Conservation (phyloP, 2,329 filamentous ascomycete genomes). For the Cladophialophora yegresii region DNA sequence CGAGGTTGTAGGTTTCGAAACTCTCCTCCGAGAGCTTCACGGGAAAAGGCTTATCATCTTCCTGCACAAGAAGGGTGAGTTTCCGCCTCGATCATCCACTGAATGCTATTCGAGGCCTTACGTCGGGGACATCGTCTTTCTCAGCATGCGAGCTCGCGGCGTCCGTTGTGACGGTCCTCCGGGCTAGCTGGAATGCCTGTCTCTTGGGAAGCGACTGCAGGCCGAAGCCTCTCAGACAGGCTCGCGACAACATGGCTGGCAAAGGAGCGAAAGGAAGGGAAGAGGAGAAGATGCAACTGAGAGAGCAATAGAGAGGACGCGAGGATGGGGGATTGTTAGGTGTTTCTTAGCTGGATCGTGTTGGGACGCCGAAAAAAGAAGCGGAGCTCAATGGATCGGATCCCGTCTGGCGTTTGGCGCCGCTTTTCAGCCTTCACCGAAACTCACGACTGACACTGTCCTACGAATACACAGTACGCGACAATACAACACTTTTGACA, state of each 20-base stretch:
- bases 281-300: slow-evolving; percentile 13
- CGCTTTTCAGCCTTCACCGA: background rate
- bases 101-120: slow-evolving; percentile 44
- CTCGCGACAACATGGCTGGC: slow-evolving; percentile 34
- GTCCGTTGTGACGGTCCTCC: slow-evolving; percentile 88
- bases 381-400: slow-evolving; percentile 9
- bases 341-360: slow-evolving; percentile 17
- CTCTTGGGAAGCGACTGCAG: slow-evolving; percentile 43
- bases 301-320: slow-evolving; percentile 8
- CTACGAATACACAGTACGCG: background rate
- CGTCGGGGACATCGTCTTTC: slow-evolving; percentile 69
- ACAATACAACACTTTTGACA: background rate
- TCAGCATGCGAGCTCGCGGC: slow-evolving; percentile 89
- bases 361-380: slow-evolving; percentile 29
- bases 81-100: background rate
- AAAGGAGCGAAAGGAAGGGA: slow-evolving; percentile 13
- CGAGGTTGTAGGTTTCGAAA: slow-evolving; percentile 99
- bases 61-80: slow-evolving; percentile 54
- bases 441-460: background rate
- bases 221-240: slow-evolving; percentile 36
- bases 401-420: background rate
- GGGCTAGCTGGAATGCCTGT: slow-evolving; percentile 52
- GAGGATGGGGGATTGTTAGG: slow-evolving; percentile 14
- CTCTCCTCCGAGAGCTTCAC: slow-evolving; percentile 95
- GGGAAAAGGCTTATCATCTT: slow-evolving; percentile 90